These are phyloP conservation scores for Ogataea nonfermentans DNA, from an alignment of 805 yeast species.

Conservation along the genomic window DNA sequence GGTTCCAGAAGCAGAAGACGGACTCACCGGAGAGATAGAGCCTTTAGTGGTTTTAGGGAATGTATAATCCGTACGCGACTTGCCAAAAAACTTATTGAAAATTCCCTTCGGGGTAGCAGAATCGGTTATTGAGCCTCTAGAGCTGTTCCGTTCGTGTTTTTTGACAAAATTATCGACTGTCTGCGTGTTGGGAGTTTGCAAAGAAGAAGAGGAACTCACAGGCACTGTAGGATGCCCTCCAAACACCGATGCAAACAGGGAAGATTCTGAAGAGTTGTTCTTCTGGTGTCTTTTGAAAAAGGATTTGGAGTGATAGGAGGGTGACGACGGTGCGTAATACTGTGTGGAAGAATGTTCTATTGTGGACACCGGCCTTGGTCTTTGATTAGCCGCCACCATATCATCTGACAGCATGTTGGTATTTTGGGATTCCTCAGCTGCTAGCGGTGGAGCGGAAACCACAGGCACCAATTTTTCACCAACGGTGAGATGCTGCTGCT, in stretches of 20 bases:
- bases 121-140: conserved; percentile 31
- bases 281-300: conserved; percentile 65
- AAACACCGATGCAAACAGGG: conserved; percentile 38
- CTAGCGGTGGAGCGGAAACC: conserved; percentile 34
- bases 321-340: conserved; percentile 29
- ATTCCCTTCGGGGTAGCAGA: conserved; percentile 30
- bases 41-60: conserved; percentile 11
- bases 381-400: conserved; percentile 5
- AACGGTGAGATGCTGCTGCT: not conserved
- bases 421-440: conserved; percentile 6
- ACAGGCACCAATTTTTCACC: conserved; percentile 36
- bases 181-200: conserved; percentile 12
- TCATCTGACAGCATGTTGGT: not conserved
- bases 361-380: conserved; percentile 38
- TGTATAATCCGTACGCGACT: conserved; percentile 19
- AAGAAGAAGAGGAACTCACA: conserved; percentile 23
- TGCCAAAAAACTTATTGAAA: conserved; percentile 33
- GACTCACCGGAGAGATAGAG: conserved; percentile 29
- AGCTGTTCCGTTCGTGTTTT: conserved; percentile 27
- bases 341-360: conserved; percentile 34
- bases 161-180: conserved; percentile 9
- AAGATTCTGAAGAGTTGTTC: conserved; percentile 59
- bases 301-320: conserved; percentile 39
- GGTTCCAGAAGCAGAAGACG: conserved; percentile 21
- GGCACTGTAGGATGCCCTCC: conserved; percentile 20